Evolutionary conservation across 805 yeast species (phyloP), one percentile per base, ranked within the genome.

Genomic region (Cyberlindnera suaveolens): DNA sequence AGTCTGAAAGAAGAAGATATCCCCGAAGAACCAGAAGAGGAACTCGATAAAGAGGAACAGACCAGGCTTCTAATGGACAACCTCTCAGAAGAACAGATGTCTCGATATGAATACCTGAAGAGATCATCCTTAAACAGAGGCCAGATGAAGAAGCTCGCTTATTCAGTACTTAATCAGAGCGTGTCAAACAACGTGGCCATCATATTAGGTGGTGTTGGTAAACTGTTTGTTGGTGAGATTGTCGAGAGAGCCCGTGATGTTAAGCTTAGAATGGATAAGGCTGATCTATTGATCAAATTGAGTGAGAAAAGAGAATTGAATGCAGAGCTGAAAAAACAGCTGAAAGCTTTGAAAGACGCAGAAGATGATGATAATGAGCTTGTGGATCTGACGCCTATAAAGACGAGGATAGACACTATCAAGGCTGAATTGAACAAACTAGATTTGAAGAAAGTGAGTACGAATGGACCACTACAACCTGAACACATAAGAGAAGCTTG

Each of bases 401-500:
- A 41, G 54, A 44, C 41, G 27, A 29, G 45, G 30, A 40, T 55
- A 51, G 43, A 60, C 44, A 38, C 42, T 32, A 23, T 56, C 40
- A 44, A 54, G 55, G 9, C 36, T 44, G 67, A 50, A 42, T 49
- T 41, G 54, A 55, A 43, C 54, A 60, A 27, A 42, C 44, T 41
- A 53, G 60, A 38, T 42, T 56, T 50, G 45, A 76, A 31, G 44
- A 56, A 40, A 51, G 57, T 48, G 50, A 64, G 73, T 53, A 64
- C 61, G 15, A 58, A 67, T 34, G 71, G 71, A 38, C 96, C 96
- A 1, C 61, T 90, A 36, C 69, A 78, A 30, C 96, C 97, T 0
- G 89, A 85, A 47, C 95, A 90, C 57, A 72, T 90, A 26, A 65
- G 95, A 40, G 96, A 88, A 54, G 96, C 96, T 1, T 86, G 95